Evolutionary conservation across 768 basidiomycete species (phyloP).

Genomic region (Auricularia heimuer): DNA sequence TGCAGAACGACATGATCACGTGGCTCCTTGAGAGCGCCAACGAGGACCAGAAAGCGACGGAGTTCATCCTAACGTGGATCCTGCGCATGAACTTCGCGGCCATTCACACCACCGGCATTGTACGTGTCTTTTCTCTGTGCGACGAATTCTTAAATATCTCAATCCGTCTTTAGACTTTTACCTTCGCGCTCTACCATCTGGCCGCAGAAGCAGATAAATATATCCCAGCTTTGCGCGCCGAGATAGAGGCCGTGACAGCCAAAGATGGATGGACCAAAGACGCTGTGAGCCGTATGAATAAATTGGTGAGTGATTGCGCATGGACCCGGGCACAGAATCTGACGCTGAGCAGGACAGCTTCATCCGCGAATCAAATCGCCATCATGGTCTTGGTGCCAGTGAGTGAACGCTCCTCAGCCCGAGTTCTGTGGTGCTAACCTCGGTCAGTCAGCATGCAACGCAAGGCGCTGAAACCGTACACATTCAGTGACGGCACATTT

Average conservation of each 20-base stretch:
- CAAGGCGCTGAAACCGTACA: slow-evolving; percentile 23
- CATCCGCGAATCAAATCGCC: slow-evolving; percentile 9
- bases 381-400: slow-evolving; percentile 1
- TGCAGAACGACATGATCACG: no score
- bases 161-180: slow-evolving; percentile 9
- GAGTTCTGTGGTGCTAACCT: not conserved
- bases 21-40: no score
- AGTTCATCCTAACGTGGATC: slow-evolving; percentile 1
- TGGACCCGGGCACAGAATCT: no score
- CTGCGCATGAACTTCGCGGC: slow-evolving; percentile 15
- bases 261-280: slow-evolving; percentile 16
- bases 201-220: slow-evolving; percentile 12
- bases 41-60: slow-evolving; percentile 2
- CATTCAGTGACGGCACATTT: slow-evolving; percentile 29
- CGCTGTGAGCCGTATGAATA: slow-evolving; percentile 10
- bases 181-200: slow-evolving; percentile 12
- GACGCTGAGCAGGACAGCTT: no score
- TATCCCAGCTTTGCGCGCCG: slow-evolving; percentile 11
- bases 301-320: slow-evolving; percentile 8
- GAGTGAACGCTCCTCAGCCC: not conserved
- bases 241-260: slow-evolving; percentile 11
- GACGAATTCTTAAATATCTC: no score
- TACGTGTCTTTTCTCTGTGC: slow-evolving; percentile 1
- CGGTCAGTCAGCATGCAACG: slow-evolving; percentile 22
- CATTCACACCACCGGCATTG: slow-evolving; percentile 13